Evolutionary conservation across 768 basidiomycete genomes (phyloP), one percentile per base, ranked within the genome.

Genomic region (Hirschioporus abietinus): DNA sequence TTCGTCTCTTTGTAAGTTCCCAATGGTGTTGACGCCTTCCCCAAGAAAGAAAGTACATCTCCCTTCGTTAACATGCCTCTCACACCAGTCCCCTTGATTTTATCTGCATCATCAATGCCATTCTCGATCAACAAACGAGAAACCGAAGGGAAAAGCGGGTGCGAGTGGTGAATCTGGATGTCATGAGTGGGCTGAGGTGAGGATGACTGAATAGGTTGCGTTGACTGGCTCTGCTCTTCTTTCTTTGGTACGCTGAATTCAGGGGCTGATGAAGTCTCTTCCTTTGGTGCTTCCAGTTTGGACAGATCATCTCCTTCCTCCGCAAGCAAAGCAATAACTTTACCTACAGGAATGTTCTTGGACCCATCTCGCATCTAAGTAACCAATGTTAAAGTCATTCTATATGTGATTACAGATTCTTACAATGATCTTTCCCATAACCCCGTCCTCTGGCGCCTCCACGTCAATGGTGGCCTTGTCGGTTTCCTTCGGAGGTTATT

Each of bases 401-500:
- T 30, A 23, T 10, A 23, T 60, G 15, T 2, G 34, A 20, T 30
- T 27, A 60, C 58, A 18, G 35, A 20, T 6, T 80, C 93, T 66
- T 79, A 95, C 96, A 65, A 99, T 89, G 71, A 99, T 97, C 86
- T 99, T 99, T 64, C 92, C 96, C 67, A 99, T 81, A 69, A 99
- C 80, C 71, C 97, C 97, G 71, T 99, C 97, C 58, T 99, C 97
- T 81, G 96, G 96, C 9, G 97, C 95, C 80, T 99, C 97, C 36
- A 99, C 96, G 80, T 99, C 97, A 78, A 99, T 99, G 62, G 95
- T 96, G 24, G 97, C 96, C 85, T 99, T 99, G 89, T 99, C 97
- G 65, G 97, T 99, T 90, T 99, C 97, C 95, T 96, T 66, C 61
- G 67, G 58, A 68, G 65, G 66, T 66, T 66, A 67, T 57, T 62